Base-by-base conservation (phyloP, 257 asterid species). In the Cinchona pubescens region DNA sequence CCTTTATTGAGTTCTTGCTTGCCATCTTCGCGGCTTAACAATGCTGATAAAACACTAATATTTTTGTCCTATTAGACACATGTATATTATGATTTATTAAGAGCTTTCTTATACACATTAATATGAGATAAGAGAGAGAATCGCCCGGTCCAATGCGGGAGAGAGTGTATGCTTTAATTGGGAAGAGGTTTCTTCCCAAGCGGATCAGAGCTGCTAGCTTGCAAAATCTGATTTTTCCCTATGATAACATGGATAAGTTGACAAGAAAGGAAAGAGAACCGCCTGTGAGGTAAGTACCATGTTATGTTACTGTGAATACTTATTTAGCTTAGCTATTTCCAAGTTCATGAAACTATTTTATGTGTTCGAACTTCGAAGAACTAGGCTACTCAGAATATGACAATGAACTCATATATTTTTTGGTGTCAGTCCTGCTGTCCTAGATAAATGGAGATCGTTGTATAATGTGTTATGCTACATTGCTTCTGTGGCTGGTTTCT, bases 131-230 rank as follows among this genome's bases (percentile, higher is more conserved):
- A n/a, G n/a, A 97, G 11, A 89, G 96, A 88, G 99, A 95, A 56
- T 90, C 98, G 0, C 98, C 99, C 1, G 97, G 98, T 29, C 99
- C 98, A 4, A 91, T 92, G 98, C 89, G 99, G 89, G 99, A 95
- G 85, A 89, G 99, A 79, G 97, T 91, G 48, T 95, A 79, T 82
- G 94, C 94, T 42, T 40, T 95, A 80, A 91, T 91, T 74, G 99
- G 99, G 85, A 95, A 95, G 87, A 91, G 93, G 85, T 92, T 73
- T 79, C 74, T 92, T 83, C 99, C 99, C 40, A 87, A 74, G 84
- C 91, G 90, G 98, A 83, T 92, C 27, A 92, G 84, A 79, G 90
- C 87, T 49, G 98, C 99, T 38, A 83, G 96, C 83, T 88, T 95
- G 96, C 96, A 91, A 79, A 95, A 95, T 87, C 86, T 95, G 85